phyloP scores from a whole-genome alignment of 805 yeast genomes.

The Kodamaea restingae region DNA sequence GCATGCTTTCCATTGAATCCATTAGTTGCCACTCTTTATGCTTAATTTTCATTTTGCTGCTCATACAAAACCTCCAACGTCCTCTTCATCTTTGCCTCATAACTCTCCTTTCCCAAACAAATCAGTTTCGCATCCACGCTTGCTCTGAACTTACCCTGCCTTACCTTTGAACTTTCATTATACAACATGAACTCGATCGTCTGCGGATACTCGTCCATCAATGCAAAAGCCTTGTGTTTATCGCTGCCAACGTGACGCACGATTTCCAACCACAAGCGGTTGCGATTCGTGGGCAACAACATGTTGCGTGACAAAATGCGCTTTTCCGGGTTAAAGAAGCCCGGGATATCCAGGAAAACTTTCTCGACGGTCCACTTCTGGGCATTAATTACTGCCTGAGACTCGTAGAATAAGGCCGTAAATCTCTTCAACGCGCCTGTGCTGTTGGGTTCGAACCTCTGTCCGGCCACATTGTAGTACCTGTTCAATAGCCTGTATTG shows the following conservation, averaged over 20 bases:
- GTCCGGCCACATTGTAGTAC: conserved; percentile 25
- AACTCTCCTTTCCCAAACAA: conserved; percentile 17
- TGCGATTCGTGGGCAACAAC: conserved; percentile 18
- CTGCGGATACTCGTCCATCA: conserved; percentile 33
- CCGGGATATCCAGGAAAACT: conserved; percentile 20
- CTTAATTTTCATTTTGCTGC: background rate
- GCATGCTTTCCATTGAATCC: too few relatives aligned
- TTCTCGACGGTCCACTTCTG: conserved; percentile 6
- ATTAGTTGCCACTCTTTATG: background rate
- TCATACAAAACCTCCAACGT: conserved; percentile 20
- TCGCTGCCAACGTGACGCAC: conserved; percentile 16
- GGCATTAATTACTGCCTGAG: conserved; percentile 4
- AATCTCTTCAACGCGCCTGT: background rate
- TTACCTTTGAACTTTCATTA: conserved; percentile 17
- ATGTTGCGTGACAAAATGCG: conserved; percentile 20
- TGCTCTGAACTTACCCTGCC: conserved; percentile 20
- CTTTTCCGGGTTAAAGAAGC: conserved; percentile 31
- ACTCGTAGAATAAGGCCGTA: conserved; percentile 9
- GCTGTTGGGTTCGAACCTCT: conserved; percentile 11
- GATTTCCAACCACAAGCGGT: conserved; percentile 16
- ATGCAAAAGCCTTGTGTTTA: conserved; percentile 19
- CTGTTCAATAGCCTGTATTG: conserved; percentile 22
- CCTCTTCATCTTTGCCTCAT: conserved; percentile 20
- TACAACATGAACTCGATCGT: conserved; percentile 28
- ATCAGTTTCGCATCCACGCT: conserved; percentile 19